Percentiles rank a stretch among this genome's conserved stretches.
phyloP scores from a whole-genome alignment of 768 basidiomycete genomes.

The Lactifluus volemus region DNA sequence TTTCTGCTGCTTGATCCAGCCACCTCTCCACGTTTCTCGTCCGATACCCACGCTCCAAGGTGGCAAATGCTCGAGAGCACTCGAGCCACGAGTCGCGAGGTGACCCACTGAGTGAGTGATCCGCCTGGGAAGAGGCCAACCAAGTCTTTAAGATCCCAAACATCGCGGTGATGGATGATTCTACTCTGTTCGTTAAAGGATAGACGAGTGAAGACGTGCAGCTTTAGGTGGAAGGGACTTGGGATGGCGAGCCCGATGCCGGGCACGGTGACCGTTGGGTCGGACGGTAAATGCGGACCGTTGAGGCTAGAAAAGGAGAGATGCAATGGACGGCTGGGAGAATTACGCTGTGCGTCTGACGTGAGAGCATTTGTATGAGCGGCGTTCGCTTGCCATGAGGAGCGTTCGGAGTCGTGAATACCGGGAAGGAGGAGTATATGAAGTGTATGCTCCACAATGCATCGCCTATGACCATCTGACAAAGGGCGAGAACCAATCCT shows the following conservation, averaged over 20 bases:
- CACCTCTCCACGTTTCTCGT: conserved; percentile 4
- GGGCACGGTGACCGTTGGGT: conserved; percentile 48
- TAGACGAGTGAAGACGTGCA: conserved; percentile 64
- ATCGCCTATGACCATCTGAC: conserved; percentile 63
- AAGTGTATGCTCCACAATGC: conserved; percentile 72
- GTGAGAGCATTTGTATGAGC: conserved; percentile 21
- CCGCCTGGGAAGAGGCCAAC: conserved; percentile 65
- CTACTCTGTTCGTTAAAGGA: conserved; percentile 77
- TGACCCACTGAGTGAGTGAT: conserved; percentile 59
- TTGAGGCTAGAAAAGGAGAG: conserved; percentile 17
- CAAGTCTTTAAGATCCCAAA: conserved; percentile 76
- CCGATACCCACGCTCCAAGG: conserved; percentile 10
- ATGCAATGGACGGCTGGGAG: conserved; percentile 20
- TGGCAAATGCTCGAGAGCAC: conserved; percentile 19
- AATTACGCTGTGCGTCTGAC: conserved; percentile 17
- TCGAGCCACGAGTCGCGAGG: conserved; percentile 50
- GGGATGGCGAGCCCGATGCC: conserved; percentile 58
- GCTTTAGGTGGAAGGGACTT: conserved; percentile 65
- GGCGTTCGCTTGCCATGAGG: conserved; percentile 21
- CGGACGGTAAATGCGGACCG: conserved; percentile 22
- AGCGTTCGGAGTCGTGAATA: conserved; percentile 35
- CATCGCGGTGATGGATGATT: conserved; percentile 71
- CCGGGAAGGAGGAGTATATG: conserved; percentile 70
- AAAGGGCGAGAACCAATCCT: background rate
- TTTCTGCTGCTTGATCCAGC: conserved; percentile 7